Evolutionary conservation across 306 rosid genomes (phyloP).

Genomic region (Vigna nakashimae): DNA sequence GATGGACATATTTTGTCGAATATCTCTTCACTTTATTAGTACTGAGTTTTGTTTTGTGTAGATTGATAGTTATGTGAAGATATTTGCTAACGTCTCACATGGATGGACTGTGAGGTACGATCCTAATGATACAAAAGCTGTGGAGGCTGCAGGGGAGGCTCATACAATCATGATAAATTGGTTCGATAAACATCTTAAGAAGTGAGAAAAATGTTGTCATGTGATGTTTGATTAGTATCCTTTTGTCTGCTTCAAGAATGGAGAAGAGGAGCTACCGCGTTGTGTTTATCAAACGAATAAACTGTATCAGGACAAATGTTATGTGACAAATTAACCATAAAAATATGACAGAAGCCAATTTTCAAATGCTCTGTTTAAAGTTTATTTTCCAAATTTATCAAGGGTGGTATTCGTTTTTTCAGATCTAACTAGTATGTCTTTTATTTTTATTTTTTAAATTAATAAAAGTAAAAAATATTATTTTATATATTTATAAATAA

Average conservation of each 20-base stretch:
- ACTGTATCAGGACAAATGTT: neutral
- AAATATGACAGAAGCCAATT: no score
- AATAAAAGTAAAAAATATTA: no score
- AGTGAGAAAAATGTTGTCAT: constrained; percentile 13
- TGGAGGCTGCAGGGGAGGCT: constrained; percentile 63
- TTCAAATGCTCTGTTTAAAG: no score
- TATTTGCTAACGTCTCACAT: constrained; percentile 60
- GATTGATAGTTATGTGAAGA: constrained; percentile 54
- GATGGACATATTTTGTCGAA: no score
- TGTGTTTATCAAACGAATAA: neutral
- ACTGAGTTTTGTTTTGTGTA: neutral
- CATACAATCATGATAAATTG: constrained; percentile 57
- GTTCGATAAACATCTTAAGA: constrained; percentile 52
- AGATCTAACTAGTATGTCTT: no score
- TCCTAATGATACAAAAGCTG: constrained; percentile 52
- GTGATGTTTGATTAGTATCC: neutral
- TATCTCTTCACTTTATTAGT: no score
- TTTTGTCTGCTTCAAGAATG: no score
- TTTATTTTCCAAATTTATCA: no score
- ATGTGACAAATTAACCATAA: neutral
- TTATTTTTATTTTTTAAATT: no score
- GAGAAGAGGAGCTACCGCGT: neutral
- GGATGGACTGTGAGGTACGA: constrained; percentile 65
- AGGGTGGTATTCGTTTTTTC: no score
- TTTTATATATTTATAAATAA: no score